These are phyloP conservation scores for Ammopiptanthus mongolicus DNA, from an alignment of 306 rosid genomes.

Conservation along the genomic window DNA sequence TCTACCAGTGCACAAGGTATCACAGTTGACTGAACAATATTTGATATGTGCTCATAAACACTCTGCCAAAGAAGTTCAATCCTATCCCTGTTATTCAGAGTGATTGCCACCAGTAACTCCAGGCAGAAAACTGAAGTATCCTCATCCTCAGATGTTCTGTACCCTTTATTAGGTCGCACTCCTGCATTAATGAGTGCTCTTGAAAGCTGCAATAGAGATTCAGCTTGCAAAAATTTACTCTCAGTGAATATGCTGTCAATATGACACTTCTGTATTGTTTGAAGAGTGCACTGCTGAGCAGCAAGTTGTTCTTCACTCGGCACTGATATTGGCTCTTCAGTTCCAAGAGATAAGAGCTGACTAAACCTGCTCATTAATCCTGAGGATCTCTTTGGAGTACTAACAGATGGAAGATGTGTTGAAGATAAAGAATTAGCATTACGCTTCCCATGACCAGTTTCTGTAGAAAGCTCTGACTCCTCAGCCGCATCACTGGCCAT, in stretches of 20 bases:
- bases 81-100: slow-evolving; percentile 91
- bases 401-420: slow-evolving; percentile 52
- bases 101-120: slow-evolving; percentile 79
- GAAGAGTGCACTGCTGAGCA: slow-evolving; percentile 78
- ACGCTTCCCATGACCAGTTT: slow-evolving; percentile 59
- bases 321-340: slow-evolving; percentile 81
- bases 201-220: slow-evolving; percentile 81
- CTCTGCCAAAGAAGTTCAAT: slow-evolving; percentile 90
- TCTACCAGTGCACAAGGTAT: slow-evolving; percentile 93
- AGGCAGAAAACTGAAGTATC: slow-evolving; percentile 85
- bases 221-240: slow-evolving; percentile 92
- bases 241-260: slow-evolving; percentile 84
- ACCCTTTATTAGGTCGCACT: slow-evolving; percentile 71
- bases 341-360: slow-evolving; percentile 85
- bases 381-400: slow-evolving; percentile 78
- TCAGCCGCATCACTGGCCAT: slow-evolving; percentile 87
- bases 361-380: slow-evolving; percentile 94
- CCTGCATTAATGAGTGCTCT: slow-evolving; percentile 78
- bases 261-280: slow-evolving; percentile 83
- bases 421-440: slow-evolving; percentile 57
- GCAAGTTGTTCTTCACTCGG: slow-evolving; percentile 88
- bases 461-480: slow-evolving; percentile 70
- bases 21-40: slow-evolving; percentile 82
- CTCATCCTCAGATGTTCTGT: slow-evolving; percentile 69
- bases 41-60: slow-evolving; percentile 82